phyloP scores from a whole-genome alignment of 169 alveolate species.

The Eimeria sp. region DNA sequence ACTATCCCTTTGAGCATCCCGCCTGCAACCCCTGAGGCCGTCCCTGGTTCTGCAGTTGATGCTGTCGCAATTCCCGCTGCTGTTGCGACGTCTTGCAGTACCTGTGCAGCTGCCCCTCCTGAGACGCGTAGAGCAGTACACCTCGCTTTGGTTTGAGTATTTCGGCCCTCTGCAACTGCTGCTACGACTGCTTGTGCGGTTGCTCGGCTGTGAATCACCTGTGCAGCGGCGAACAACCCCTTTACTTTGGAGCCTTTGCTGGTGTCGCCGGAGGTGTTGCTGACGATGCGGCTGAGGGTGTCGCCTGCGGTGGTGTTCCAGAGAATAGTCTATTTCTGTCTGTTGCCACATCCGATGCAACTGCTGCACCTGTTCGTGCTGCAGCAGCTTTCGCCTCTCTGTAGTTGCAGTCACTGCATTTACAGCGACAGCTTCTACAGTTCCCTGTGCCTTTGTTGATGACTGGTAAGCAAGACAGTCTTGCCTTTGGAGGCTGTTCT shows the following conservation, averaged over 20 bases:
- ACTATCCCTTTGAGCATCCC: background rate
- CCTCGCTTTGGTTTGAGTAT: background rate
- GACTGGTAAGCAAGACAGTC: background rate
- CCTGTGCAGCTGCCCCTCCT: slow-evolving; percentile 33
- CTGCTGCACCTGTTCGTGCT: background rate
- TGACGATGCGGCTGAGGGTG: background rate
- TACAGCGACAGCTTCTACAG: slow-evolving; percentile 6
- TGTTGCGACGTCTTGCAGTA: slow-evolving; percentile 7
- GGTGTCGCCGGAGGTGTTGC: slow-evolving; percentile 18
- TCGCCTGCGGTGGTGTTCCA: background rate
- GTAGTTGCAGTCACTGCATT: background rate
- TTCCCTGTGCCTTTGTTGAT: background rate
- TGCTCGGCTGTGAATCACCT: background rate
- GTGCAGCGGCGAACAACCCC: background rate
- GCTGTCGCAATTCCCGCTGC: background rate
- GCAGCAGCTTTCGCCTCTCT: slow-evolving; percentile 42
- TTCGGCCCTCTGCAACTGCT: background rate
- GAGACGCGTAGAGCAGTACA: background rate
- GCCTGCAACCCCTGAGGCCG: background rate
- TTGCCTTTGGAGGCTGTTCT: background rate
- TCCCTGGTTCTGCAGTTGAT: slow-evolving; percentile 10
- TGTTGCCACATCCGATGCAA: background rate
- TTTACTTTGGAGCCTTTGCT: background rate
- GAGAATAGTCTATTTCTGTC: background rate
- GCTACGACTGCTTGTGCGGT: slow-evolving; percentile 55